phyloP scores from a whole-genome alignment of 805 yeast genomes.

The Saturnispora besseyi region DNA sequence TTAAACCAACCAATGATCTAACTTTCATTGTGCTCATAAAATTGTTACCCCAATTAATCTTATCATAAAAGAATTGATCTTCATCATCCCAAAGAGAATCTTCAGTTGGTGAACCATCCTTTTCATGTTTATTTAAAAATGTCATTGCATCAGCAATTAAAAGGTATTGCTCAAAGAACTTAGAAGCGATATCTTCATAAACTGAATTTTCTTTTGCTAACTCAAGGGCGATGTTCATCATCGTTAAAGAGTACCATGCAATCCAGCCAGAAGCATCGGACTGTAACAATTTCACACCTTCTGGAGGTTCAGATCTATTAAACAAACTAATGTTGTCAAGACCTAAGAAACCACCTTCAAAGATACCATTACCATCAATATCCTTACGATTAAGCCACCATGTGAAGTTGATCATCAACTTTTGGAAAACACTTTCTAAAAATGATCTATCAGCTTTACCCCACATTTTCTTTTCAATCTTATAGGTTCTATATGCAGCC shows the following conservation, averaged over 20 bases:
- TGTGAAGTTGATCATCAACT: slow-evolving; percentile 77
- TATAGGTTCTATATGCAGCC: slow-evolving; percentile 83
- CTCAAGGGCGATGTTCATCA: slow-evolving; percentile 89
- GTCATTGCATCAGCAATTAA: slow-evolving; percentile 93
- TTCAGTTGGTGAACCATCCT: slow-evolving; percentile 30
- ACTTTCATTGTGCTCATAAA: slow-evolving; percentile 66
- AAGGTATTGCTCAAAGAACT: slow-evolving; percentile 87
- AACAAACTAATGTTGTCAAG: slow-evolving; percentile 88
- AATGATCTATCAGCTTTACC: slow-evolving; percentile 76
- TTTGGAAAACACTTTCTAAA: slow-evolving; percentile 88
- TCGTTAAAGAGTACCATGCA: slow-evolving; percentile 85
- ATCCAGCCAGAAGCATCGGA: slow-evolving; percentile 98
- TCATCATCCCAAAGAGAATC: slow-evolving; percentile 83
- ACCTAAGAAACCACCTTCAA: slow-evolving; percentile 92
- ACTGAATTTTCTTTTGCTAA: slow-evolving; percentile 77
- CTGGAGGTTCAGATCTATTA: slow-evolving; percentile 90
- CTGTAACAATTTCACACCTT: slow-evolving; percentile 84
- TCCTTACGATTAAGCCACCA: slow-evolving; percentile 98
- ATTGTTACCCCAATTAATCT: slow-evolving; percentile 72
- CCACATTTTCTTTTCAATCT: slow-evolving; percentile 77
- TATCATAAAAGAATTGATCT: slow-evolving; percentile 84
- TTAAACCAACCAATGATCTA: slow-evolving; percentile 82
- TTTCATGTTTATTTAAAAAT: slow-evolving; percentile 36
- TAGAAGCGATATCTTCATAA: slow-evolving; percentile 89
- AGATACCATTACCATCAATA: slow-evolving; percentile 74